A percentile compares a stretch with the other conserved stretches of the same genome.
phyloP scores from a whole-genome alignment of 176 grass and related monocot genomes.

The Aegilops longissima region DNA sequence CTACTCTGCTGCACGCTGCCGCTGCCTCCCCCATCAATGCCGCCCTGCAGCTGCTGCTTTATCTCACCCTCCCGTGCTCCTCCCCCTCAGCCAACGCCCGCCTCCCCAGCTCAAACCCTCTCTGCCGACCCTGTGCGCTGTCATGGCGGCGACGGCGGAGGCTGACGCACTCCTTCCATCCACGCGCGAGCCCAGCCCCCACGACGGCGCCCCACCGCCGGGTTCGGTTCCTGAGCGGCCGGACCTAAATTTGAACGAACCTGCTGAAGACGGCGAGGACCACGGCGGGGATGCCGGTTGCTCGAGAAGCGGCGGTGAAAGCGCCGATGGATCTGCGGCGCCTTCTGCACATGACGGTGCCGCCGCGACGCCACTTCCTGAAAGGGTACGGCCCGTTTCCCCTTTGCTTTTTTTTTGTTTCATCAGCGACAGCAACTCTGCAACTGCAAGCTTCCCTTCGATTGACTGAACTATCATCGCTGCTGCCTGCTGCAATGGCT shows the following conservation, averaged over 20 bases:
- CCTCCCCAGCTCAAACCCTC: background rate
- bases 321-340: background rate
- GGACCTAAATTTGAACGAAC: background rate
- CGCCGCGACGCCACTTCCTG: background rate
- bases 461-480: too few species aligned
- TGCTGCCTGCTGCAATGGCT: background rate
- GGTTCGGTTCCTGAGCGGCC: background rate
- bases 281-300: background rate
- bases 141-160: background rate
- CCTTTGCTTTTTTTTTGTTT: background rate
- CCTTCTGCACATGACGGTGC: background rate
- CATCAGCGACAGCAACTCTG: background rate
- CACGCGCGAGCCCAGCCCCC: background rate
- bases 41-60: background rate
- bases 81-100: background rate
- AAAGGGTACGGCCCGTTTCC: background rate
- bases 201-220: background rate
- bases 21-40: background rate
- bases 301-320: conserved; percentile 31
- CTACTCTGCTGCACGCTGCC: background rate
- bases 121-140: background rate
- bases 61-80: background rate
- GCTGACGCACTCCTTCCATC: background rate
- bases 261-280: background rate
- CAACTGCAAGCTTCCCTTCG: background rate